Evolutionary conservation across 257 asterid species (phyloP), one percentile per base, ranked within the genome.

Genomic region (Gynochthodes officinalis): DNA sequence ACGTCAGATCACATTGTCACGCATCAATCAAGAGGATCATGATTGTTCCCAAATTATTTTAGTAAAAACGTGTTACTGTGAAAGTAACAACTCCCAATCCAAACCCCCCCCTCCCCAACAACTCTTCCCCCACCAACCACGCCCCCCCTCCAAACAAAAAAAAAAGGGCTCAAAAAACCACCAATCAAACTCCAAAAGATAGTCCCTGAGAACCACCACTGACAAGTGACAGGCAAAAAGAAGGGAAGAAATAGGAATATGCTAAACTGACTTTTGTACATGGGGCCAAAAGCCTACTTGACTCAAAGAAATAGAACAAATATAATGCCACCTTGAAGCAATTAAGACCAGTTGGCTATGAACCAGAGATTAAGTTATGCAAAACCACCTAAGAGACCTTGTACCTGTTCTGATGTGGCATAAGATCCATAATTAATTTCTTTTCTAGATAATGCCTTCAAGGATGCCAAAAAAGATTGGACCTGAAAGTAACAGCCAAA

Each of bases 321-420:
- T 19, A 42, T 13, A 32, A 21, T 37, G 40, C 53, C n/a, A 25
- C 65, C 2, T 9, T 53, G 35, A 14, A 54, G 52, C 3, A 35
- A 27, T 1, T 14, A 37, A 16, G 23, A 50, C 2, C 16, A 10
- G 52, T 52, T 67, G 59, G 16, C 40, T 5, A 4, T 8, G 62
- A 42, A 19, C 27, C 73, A n/a, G 23, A 37, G 25, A 11, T 13
- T 44, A 25, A 13, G 39, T 21, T 32, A 54, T 13, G 4, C 54
- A 6, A 12, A 5, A 27, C 67, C 32, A 19, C 11, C 9, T 8
- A 60, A 67, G 49, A 46, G 28, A 50, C 42, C 60, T 23, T 33
- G 21, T 80, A 90, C 98, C 94, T 92, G 96, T 76, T 90, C 98
- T 67, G 96, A 59, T 32, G 98, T 88, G 13, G 97, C 96, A 82